Evolutionary conservation across 139 green algal genomes (phyloP).

Genomic region (Chlamydomonas sphaeroides): DNA sequence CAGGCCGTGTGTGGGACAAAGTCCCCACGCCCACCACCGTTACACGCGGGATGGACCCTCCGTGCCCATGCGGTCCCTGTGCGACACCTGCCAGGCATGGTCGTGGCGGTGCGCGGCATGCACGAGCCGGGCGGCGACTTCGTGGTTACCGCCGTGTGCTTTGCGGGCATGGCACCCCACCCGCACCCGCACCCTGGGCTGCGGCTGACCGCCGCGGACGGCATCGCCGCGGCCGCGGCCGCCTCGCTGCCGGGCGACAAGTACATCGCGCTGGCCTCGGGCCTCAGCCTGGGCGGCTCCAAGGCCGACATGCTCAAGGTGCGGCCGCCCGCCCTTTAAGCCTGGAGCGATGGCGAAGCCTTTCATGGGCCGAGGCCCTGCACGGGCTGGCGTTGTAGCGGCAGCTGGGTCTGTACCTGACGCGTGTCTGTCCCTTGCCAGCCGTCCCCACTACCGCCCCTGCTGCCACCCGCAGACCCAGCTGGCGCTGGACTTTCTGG

Average conservation of each 20-base stretch:
- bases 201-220: not conserved
- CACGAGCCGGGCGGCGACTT: conserved; percentile 79
- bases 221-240: not conserved
- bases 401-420: too few relatives aligned
- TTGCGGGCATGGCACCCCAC: conserved; percentile 47
- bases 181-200: conserved; percentile 40
- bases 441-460: not conserved
- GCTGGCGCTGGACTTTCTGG: conserved; percentile 88
- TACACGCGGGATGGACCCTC: too few relatives aligned
- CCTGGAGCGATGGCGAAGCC: too few relatives aligned
- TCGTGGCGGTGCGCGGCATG: conserved; percentile 81
- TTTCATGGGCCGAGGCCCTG: too few relatives aligned
- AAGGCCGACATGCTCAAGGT: conserved; percentile 46
- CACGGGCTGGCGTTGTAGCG: too few relatives aligned
- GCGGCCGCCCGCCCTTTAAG: not conserved
- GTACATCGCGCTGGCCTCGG: conserved; percentile 91
- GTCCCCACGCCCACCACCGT: too few relatives aligned
- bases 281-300: conserved; percentile 79
- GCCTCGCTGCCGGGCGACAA: conserved; percentile 49
- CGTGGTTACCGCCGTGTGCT: conserved; percentile 68
- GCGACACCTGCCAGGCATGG: too few relatives aligned
- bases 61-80: too few relatives aligned
- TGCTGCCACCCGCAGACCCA: conserved; percentile 55
- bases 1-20: too few relatives aligned
- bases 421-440: too few relatives aligned